Base-by-base conservation (phyloP, 768 basidiomycete species). In the Neoboletus magnificus region DNA sequence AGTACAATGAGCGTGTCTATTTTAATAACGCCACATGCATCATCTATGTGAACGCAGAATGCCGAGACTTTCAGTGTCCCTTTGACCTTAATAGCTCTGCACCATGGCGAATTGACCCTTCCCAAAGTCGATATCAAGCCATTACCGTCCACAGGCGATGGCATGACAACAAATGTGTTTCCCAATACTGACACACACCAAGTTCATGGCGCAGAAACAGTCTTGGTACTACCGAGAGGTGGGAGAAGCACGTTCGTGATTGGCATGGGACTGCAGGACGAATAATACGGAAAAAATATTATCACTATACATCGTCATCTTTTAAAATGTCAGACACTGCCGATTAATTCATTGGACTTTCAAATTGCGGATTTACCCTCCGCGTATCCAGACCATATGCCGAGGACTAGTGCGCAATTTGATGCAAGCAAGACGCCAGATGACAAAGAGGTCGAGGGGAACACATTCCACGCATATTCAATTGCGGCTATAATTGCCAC, bases 381-480 rank as follows among this genome's bases (percentile, higher is more conserved):
- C 0, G 79, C 61, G 43, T 74, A 74, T 35, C 81, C 82, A 46
- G 72, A 76, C 75, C 75, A 85, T 27, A 86, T 64, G n/a, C 86
- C 86, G 2, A 72, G 44, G 1, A 88, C 64, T 3, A 91, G 71
- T 4, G 76, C 53, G 5, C 69, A 49, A 66, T 93, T 83, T 27
- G 81, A 80, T 12, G 56, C 62, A 0, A 84, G 66, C 33, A 92
- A 70, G 7, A 83, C 48, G 11, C 63, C 71, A 5, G 91, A 93
- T 1, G 88, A 90, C 1, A 82, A 16, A 1, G 70, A 53, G 0
- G 91, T 95, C 1, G 92, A 90, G 3, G 94, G 94, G 64, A 84
- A 94, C 0, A 87, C 79, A 58, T 93, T 91, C 93, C 93, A 97
- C 1, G 89, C 83, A 66, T 86, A 93, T 69, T 96, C 92, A 48